Conservation (phyloP, 805 yeast species). For the Saccharomycopsis amapae region DNA sequence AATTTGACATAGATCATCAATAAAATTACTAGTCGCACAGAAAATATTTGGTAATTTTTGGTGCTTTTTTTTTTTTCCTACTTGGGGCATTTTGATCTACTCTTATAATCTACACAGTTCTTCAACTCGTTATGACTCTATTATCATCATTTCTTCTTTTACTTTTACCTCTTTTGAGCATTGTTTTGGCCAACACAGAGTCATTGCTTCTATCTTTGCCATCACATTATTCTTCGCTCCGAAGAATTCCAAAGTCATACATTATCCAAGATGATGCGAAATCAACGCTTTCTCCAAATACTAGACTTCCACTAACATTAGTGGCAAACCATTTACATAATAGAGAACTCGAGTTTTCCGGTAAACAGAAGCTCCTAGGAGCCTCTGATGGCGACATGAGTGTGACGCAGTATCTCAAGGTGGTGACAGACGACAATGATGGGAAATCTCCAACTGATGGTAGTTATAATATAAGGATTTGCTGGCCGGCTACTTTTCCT, state of each 20-base stretch:
- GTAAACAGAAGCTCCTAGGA: background rate
- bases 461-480: constrained; percentile 16
- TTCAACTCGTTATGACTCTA: background rate
- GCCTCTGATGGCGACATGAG: too few species aligned
- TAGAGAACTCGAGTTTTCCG: constrained; percentile 6
- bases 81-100: too few species aligned
- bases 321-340: constrained; percentile 12
- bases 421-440: background rate
- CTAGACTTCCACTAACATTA: background rate
- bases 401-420: too few species aligned
- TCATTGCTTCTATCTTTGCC: constrained; percentile 16
- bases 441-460: background rate
- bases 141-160: background rate
- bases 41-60: too few species aligned
- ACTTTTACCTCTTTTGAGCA: too few species aligned
- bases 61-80: too few species aligned
- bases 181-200: constrained; percentile 15
- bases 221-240: too few species aligned
- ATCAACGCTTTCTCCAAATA: too few species aligned
- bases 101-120: background rate
- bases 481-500: constrained; percentile 21
- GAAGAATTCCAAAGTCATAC: too few species aligned
- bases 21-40: too few species aligned
- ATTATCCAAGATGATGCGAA: too few species aligned
- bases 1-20: too few species aligned